These are phyloP conservation scores for Litchi chinensis DNA, from an alignment of 345 rosid species.

Conservation along the genomic window DNA sequence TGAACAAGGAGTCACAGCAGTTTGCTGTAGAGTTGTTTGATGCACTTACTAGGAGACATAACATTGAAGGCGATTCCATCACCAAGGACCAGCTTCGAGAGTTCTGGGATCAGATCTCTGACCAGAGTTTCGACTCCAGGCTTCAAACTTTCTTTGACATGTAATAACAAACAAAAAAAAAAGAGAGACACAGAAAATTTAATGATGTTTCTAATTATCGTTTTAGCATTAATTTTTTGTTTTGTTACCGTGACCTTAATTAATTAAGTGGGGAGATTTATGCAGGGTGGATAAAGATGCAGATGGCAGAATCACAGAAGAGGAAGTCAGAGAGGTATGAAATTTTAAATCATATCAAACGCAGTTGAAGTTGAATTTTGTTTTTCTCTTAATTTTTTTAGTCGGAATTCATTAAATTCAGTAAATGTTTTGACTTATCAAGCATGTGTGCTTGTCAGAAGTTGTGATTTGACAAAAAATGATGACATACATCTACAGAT, in stretches of 20 bases:
- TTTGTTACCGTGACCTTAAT: constrained; percentile 4
- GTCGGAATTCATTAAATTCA: background rate
- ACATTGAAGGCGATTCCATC: constrained; percentile 55
- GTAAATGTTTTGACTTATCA: background rate
- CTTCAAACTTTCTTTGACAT: constrained; percentile 81
- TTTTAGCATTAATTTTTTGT: background rate
- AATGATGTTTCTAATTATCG: background rate
- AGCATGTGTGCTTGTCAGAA: constrained; percentile 24
- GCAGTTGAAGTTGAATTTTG: background rate
- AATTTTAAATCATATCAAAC: background rate
- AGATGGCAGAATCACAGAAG: constrained; percentile 77
- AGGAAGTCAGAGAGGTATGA: constrained; percentile 71
- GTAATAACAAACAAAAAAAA: constrained; percentile 29
- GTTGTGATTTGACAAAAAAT: background rate
- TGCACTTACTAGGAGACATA: constrained; percentile 61
- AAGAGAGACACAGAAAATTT: too few relatives aligned
- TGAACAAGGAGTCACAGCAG: constrained; percentile 67
- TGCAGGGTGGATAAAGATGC: constrained; percentile 91
- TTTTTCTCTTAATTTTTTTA: background rate
- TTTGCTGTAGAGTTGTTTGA: constrained; percentile 70
- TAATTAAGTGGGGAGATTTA: background rate
- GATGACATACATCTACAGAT: constrained; percentile 43
- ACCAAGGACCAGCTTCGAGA: constrained; percentile 49
- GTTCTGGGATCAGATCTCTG: constrained; percentile 78
- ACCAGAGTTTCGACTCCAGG: constrained; percentile 77